A percentile compares a stretch with the other conserved stretches of the same genome.
Evolutionary conservation across 2,329 filamentous ascomycete genomes (phyloP).

Genomic region (Aspergillus brunneoviolaceus): DNA sequence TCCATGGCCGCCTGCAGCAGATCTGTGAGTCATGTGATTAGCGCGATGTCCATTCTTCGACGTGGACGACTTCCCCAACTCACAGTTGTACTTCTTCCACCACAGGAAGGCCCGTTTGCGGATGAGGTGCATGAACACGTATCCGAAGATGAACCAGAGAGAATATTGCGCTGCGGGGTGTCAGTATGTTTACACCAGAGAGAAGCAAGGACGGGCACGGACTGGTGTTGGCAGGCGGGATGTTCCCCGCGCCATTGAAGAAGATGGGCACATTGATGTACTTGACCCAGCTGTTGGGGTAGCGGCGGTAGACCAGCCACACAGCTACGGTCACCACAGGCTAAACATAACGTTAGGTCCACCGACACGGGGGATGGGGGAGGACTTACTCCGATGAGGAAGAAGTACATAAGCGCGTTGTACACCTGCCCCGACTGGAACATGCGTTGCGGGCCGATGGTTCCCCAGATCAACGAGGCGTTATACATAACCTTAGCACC

Average conservation of each 20-base stretch:
- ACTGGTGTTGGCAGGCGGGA: constrained; percentile 35
- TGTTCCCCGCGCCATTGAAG: constrained; percentile 35
- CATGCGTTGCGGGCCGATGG: constrained; percentile 35
- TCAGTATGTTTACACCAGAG: background rate
- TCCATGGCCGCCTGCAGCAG: constrained; percentile 35
- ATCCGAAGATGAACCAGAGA: constrained; percentile 35
- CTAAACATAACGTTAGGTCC: constrained; percentile 1
- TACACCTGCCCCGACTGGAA: constrained; percentile 33
- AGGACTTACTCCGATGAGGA: constrained; percentile 29
- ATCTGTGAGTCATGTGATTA: background rate
- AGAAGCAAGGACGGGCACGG: constrained; percentile 18
- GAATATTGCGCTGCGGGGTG: constrained; percentile 25
- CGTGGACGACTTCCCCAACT: background rate
- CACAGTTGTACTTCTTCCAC: constrained; percentile 37
- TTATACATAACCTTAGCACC: constrained; percentile 36
- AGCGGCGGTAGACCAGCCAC: constrained; percentile 28
- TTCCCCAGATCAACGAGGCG: constrained; percentile 35
- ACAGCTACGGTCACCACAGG: constrained; percentile 33
- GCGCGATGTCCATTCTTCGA: background rate
- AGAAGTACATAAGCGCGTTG: constrained; percentile 33
- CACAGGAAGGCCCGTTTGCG: constrained; percentile 31
- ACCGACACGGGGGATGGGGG: background rate
- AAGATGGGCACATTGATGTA: constrained; percentile 37
- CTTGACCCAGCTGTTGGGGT: constrained; percentile 33
- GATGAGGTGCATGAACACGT: constrained; percentile 33